phyloP scores from a whole-genome alignment of 1,139 yeast genomes.

The Saccharomycopsis hybrid region DNA sequence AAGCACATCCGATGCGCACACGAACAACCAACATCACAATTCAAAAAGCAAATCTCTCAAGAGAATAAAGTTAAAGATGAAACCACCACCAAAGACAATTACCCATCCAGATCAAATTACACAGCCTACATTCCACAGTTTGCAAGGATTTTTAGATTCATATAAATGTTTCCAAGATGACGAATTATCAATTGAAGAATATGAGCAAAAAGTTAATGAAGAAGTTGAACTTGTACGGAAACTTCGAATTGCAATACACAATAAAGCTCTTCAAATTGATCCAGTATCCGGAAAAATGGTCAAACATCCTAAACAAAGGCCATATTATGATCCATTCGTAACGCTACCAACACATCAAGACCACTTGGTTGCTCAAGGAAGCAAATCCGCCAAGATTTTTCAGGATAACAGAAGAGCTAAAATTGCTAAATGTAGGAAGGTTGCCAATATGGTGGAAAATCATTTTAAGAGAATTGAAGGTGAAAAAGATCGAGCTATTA shows the following conservation, averaged over 20 bases:
- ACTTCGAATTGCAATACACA: conserved; percentile 49
- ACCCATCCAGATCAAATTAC: neutral
- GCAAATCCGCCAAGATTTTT: conserved; percentile 63
- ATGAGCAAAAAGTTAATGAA: conserved; percentile 40
- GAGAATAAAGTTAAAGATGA: neutral
- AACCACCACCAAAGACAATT: neutral
- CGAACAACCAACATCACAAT: neutral
- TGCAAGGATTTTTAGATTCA: conserved; percentile 42
- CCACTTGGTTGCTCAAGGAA: conserved; percentile 70
- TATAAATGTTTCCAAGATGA: conserved; percentile 57
- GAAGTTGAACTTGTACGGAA: conserved; percentile 38
- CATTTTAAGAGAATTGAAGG: conserved; percentile 84
- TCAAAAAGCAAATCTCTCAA: neutral
- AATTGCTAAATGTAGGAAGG: conserved; percentile 60
- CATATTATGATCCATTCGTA: conserved; percentile 36
- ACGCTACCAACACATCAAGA: conserved; percentile 57
- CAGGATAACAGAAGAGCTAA: conserved; percentile 62
- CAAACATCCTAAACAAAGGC: conserved; percentile 27
- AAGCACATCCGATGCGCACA: neutral
- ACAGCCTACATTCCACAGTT: conserved; percentile 33
- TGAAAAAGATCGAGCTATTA: conserved; percentile 74
- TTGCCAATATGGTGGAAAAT: conserved; percentile 77
- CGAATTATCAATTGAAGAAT: conserved; percentile 38
- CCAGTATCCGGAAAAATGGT: conserved; percentile 31
- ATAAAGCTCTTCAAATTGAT: conserved; percentile 42